Conservation (phyloP, 2,329 filamentous ascomycete species). For the Fusarium armeniacum region DNA sequence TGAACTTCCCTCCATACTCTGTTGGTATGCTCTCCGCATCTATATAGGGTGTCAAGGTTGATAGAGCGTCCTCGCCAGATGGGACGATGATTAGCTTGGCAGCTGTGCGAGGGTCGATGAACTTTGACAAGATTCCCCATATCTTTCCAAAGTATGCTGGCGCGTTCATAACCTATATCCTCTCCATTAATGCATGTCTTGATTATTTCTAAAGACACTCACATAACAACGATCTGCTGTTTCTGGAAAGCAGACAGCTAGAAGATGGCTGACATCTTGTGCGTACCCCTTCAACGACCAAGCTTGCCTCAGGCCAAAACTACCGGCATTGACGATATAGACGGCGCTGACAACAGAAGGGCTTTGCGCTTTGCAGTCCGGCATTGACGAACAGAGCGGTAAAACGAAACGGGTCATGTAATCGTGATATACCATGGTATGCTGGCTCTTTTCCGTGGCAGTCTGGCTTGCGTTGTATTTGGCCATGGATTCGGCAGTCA, state of each 20-base stretch:
- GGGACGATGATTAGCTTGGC: constrained; percentile 3
- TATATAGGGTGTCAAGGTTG: not conserved
- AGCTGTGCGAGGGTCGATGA: constrained; percentile 1
- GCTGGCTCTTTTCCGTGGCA: not conserved
- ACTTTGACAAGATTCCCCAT: constrained; percentile 2
- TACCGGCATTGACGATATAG: not conserved
- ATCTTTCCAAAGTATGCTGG: not conserved
- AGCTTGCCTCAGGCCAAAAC: not conserved
- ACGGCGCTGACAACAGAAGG: not conserved
- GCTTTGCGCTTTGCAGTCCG: not conserved
- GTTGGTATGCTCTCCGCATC: not conserved
- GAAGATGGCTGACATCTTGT: not conserved
- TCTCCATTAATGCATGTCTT: not conserved
- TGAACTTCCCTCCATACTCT: constrained; percentile 3
- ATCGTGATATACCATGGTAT: not conserved
- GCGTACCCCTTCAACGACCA: constrained; percentile 9
- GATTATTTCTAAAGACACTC: not conserved
- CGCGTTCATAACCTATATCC: not conserved
- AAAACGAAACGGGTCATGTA: constrained; percentile 2
- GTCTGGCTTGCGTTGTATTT: constrained; percentile 6
- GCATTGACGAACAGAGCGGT: not conserved
- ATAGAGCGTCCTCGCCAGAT: not conserved
- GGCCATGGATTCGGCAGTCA: not conserved
- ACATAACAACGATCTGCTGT: constrained; percentile 3
- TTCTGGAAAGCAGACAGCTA: not conserved